Evolutionary conservation across 1,284 basidiomycete genomes (phyloP), one percentile per base, ranked within the genome.

Genomic region (Hypsizygus ulmarius): DNA sequence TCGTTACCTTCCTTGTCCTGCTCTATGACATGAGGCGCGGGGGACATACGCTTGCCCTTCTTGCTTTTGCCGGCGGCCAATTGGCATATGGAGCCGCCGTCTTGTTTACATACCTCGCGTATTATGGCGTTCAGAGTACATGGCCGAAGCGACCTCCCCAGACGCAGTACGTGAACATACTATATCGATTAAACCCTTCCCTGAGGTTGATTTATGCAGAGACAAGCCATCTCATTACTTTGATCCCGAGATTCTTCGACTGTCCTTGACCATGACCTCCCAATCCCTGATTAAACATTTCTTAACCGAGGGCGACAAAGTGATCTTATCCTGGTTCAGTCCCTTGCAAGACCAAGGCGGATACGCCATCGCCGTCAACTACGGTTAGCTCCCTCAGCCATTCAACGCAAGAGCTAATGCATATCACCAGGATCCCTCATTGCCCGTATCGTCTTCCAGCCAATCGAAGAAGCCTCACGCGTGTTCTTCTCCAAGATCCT

Each of bases 241-340:
- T 55, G 82, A 89, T 53, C 59, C 65, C 3, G 61, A 69, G 19
- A 60, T 78, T 16, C 64, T 89, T 14, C 68, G 69, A 27, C 73
- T 95, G 1, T 84, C 88, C 0, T 65, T 79, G 45, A 90, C 87
- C 0, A 91, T 98, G 79, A 91, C 88, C 3, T 76, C 73, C 5
- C 94, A 97, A 65, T 91, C 89, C 1, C 58, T 97, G 2, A 75
- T 98, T 58, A 99, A 99, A 65, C 95, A 99, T 63, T 78, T 96
- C 54, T 73, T 99, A 25, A 98, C 95, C 0, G 97, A 99, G 64
- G 93, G 91, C 8, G 97, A 99, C 67, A 93, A 97, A 59, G 73
- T 99, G 39, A 79, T 95, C 1, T 77, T 97, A 18, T 90, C 90
- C 0, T 81, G 79, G 57, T 82, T 93, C 54, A 91, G 90, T 50